A percentile compares a stretch with the other conserved stretches of the same genome.
Evolutionary conservation across 805 yeast genomes (phyloP).

Genomic region (Yarrowia osloensis): DNA sequence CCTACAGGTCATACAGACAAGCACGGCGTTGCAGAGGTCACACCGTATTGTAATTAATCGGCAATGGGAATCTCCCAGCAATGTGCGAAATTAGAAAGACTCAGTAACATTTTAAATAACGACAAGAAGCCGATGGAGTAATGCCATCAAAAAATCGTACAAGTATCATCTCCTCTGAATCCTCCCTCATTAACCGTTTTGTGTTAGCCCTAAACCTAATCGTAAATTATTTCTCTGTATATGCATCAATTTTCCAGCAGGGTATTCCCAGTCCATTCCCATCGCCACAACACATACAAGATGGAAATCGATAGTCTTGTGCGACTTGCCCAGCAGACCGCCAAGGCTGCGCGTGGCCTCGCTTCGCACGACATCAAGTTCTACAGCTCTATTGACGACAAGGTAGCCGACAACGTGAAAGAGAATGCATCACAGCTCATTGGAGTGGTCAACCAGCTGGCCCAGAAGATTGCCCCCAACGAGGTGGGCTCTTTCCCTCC

Average conservation of each 20-base stretch:
- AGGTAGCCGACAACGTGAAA: slow-evolving; percentile 48
- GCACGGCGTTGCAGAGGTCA: too few species aligned
- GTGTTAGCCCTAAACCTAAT: slow-evolving; percentile 23
- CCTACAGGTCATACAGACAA: not conserved
- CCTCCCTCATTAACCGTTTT: not conserved
- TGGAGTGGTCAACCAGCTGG: slow-evolving; percentile 38
- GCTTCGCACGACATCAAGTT: slow-evolving; percentile 83
- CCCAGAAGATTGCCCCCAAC: slow-evolving; percentile 37
- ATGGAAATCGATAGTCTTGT: slow-evolving; percentile 26
- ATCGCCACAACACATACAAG: slow-evolving; percentile 7
- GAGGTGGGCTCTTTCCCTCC: slow-evolving; percentile 46
- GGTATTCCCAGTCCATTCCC: not conserved
- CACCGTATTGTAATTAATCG: too few species aligned
- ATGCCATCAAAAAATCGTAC: too few species aligned
- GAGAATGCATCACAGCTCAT: slow-evolving; percentile 41
- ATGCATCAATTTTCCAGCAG: slow-evolving; percentile 16
- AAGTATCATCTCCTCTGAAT: too few species aligned
- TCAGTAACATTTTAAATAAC: too few species aligned
- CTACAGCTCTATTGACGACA: slow-evolving; percentile 59
- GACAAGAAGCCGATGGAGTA: too few species aligned
- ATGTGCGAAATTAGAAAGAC: too few species aligned
- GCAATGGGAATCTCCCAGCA: too few species aligned
- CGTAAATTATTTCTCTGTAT: slow-evolving; percentile 25
- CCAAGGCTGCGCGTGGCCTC: slow-evolving; percentile 67
- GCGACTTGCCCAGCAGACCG: slow-evolving; percentile 41